Conservation (phyloP, 2,329 filamentous ascomycete species). For the Microdochium nivale region DNA sequence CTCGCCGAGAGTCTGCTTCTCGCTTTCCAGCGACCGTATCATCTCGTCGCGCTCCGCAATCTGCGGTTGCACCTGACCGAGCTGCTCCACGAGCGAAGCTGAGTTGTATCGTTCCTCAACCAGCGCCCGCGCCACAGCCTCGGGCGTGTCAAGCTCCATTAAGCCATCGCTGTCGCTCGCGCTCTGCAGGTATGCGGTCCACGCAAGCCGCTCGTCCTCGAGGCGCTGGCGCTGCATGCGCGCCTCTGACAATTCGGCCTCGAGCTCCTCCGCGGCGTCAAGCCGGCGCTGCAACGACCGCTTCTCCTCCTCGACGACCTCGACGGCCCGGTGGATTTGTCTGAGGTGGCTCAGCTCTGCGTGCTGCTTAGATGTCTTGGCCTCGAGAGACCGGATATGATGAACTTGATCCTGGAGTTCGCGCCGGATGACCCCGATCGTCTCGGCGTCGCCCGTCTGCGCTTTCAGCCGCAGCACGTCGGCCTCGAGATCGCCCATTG, state of each 20-base stretch:
- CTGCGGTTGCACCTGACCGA: conserved; percentile 74
- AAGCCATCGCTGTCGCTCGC: conserved; percentile 51
- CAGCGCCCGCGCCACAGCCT: conserved; percentile 76
- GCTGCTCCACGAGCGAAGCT: conserved; percentile 67
- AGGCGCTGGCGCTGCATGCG: conserved; percentile 76
- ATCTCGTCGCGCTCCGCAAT: conserved; percentile 67
- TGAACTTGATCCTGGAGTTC: conserved; percentile 86
- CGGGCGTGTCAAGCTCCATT: conserved; percentile 77
- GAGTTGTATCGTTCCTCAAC: conserved; percentile 75
- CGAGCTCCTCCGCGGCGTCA: conserved; percentile 63
- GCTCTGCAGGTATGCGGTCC: conserved; percentile 76
- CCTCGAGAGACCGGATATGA: conserved; percentile 82
- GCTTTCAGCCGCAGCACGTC: conserved; percentile 80
- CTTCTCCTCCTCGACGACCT: conserved; percentile 95
- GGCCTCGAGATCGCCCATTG: conserved; percentile 69
- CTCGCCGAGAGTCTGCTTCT: conserved; percentile 53
- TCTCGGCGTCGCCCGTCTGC: conserved; percentile 79
- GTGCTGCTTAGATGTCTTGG: conserved; percentile 69
- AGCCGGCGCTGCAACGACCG: conserved; percentile 69
- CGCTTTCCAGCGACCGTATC: conserved; percentile 62
- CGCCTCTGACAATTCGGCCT: conserved; percentile 70
- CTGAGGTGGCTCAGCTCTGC: conserved; percentile 74
- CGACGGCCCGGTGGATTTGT: conserved; percentile 75
- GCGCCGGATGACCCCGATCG: conserved; percentile 73
- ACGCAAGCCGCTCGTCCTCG: conserved; percentile 79